Evolutionary conservation across 371 early-diverging fungal genomes (phyloP).

Genomic region (Mucor plumbeus): DNA sequence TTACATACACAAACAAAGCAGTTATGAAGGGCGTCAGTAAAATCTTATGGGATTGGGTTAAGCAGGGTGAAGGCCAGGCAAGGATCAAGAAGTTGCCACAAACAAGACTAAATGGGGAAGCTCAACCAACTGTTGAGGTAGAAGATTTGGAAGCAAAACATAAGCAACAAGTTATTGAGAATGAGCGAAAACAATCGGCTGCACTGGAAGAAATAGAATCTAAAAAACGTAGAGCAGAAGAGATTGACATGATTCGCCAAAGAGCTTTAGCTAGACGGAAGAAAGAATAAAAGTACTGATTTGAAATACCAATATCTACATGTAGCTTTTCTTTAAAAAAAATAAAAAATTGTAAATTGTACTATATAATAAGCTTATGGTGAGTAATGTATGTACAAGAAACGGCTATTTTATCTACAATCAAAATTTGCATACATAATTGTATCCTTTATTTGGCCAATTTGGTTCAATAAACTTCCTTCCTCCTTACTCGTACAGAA

Average conservation of each 20-base stretch:
- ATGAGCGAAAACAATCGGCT: constrained; percentile 10
- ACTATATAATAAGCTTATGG: no score
- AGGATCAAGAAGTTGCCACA: constrained; percentile 40
- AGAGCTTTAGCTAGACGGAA: constrained; percentile 59
- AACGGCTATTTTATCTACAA: no score
- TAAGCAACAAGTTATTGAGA: constrained; percentile 21
- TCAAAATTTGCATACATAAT: no score
- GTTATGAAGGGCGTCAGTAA: constrained; percentile 73
- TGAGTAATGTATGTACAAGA: no score
- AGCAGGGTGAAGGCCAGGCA: constrained; percentile 42
- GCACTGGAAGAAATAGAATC: constrained; percentile 13
- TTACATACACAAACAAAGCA: constrained; percentile 69
- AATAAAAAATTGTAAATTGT: no score
- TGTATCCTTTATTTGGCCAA: no score
- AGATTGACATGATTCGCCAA: constrained; percentile 56
- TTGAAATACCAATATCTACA: no score
- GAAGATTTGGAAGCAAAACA: constrained; percentile 30
- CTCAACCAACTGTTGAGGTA: constrained; percentile 38
- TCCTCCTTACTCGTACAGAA: no score
- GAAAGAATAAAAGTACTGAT: not conserved
- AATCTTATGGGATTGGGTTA: constrained; percentile 60
- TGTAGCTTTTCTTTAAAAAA: no score
- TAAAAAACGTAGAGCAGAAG: constrained; percentile 46
- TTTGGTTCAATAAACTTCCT: no score
- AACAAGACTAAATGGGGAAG: constrained; percentile 48